Percentiles rank a stretch among this genome's conserved stretches.
These are phyloP conservation scores for Cyberlindnera amylophila DNA, from an alignment of 805 yeast species.

Conservation along the genomic window DNA sequence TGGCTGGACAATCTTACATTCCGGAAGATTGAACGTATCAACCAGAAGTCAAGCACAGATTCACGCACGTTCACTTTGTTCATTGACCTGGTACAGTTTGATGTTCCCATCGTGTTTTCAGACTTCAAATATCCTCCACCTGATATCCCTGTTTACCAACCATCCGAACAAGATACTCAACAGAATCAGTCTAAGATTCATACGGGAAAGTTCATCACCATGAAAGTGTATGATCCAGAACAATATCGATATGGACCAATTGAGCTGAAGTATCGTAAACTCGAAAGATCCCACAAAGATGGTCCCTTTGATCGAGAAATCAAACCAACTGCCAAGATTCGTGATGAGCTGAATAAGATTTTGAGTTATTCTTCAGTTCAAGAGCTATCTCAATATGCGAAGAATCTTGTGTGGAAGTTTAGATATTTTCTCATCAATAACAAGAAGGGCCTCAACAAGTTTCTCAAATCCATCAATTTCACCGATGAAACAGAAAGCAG, in stretches of 20 bases:
- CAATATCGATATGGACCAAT: slow-evolving; percentile 71
- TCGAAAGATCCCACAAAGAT: slow-evolving; percentile 79
- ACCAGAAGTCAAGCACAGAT: slow-evolving; percentile 23
- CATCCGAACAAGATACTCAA: slow-evolving; percentile 37
- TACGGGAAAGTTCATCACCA: slow-evolving; percentile 32
- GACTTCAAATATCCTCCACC: slow-evolving; percentile 44
- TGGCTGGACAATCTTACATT: slow-evolving; percentile 76
- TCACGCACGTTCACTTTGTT: slow-evolving; percentile 36
- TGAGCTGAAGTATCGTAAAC: slow-evolving; percentile 78
- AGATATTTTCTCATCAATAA: slow-evolving; percentile 74
- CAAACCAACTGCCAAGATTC: slow-evolving; percentile 79
- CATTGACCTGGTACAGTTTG: slow-evolving; percentile 62
- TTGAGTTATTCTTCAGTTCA: slow-evolving; percentile 80
- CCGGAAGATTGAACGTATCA: slow-evolving; percentile 39
- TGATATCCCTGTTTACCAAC: slow-evolving; percentile 36
- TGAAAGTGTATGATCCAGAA: slow-evolving; percentile 64
- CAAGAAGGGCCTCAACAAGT: slow-evolving; percentile 68
- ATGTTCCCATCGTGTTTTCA: slow-evolving; percentile 66
- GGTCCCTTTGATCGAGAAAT: slow-evolving; percentile 76
- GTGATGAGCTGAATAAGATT: slow-evolving; percentile 69
- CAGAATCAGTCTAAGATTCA: slow-evolving; percentile 28
- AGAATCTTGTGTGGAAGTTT: slow-evolving; percentile 86
- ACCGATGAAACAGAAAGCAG: slow-evolving; percentile 75
- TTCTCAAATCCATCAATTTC: slow-evolving; percentile 86
- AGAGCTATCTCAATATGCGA: slow-evolving; percentile 75